These are phyloP conservation scores for Hymenoscyphus occultus DNA, from an alignment of 2,329 filamentous ascomycete genomes.

Conservation along the genomic window DNA sequence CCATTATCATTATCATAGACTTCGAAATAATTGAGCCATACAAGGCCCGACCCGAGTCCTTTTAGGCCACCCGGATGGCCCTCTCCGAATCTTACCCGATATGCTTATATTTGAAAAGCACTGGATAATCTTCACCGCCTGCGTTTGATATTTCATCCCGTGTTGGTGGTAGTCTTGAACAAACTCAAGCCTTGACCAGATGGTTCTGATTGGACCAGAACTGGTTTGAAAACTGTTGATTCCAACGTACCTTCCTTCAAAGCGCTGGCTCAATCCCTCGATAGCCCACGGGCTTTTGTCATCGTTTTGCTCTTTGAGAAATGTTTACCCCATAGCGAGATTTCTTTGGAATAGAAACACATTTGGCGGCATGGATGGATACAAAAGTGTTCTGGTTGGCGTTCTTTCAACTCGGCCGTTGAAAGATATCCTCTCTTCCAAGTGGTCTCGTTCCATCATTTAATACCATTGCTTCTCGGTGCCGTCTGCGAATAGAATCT, in stretches of 20 bases:
- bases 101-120: neutral
- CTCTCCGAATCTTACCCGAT: neutral
- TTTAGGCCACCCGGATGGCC: neutral
- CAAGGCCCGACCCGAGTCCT: neutral
- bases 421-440: constrained; percentile 74
- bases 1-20: neutral
- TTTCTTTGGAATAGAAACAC: neutral
- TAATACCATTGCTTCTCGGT: constrained; percentile 86
- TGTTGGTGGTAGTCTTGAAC: no score
- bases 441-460: constrained; percentile 80
- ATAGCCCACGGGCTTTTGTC: neutral
- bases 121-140: neutral
- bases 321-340: neutral
- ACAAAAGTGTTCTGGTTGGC: neutral
- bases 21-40: neutral
- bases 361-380: neutral
- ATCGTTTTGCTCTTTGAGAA: neutral
- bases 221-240: neutral
- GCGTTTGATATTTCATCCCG: neutral
- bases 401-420: constrained; percentile 39
- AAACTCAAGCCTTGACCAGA: no score
- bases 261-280: neutral
- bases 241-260: neutral
- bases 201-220: no score
- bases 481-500: constrained; percentile 68